These are phyloP conservation scores for Chara braunii DNA, from an alignment of 139 green algal species.

Conservation along the genomic window DNA sequence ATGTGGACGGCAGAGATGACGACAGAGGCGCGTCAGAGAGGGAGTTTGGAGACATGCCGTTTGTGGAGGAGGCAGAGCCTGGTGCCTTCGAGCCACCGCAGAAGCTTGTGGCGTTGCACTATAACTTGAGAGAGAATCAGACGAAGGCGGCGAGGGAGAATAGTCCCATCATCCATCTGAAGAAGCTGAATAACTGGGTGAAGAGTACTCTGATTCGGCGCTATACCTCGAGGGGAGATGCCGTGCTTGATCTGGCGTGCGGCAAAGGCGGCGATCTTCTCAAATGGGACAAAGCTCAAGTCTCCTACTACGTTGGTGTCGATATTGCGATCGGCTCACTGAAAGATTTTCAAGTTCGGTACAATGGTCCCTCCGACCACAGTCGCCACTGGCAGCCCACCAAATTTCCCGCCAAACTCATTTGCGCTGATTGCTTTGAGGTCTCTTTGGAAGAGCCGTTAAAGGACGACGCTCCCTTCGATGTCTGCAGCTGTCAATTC, in stretches of 20 bases:
- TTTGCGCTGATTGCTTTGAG: constrained; percentile 16
- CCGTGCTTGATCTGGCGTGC: constrained; percentile 43
- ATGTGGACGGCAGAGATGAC: too few relatives aligned
- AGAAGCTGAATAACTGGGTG: constrained; percentile 48
- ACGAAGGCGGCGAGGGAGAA: constrained; percentile 6
- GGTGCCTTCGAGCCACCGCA: background rate
- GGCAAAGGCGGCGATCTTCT: constrained; percentile 44
- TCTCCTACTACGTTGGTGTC: constrained; percentile 28
- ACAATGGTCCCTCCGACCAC: constrained; percentile 13
- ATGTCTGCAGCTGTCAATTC: constrained; percentile 43
- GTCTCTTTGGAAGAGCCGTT: constrained; percentile 20
- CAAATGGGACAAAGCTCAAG: constrained; percentile 28
- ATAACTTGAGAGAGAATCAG: constrained; percentile 34
- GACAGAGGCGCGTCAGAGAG: too few relatives aligned
- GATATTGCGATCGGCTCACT: constrained; percentile 38
- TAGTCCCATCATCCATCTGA: constrained; percentile 38
- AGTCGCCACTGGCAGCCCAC: background rate
- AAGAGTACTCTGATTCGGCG: constrained; percentile 38
- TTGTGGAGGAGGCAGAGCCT: too few relatives aligned
- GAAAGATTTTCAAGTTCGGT: constrained; percentile 14
- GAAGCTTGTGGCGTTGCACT: constrained; percentile 21
- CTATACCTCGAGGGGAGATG: constrained; percentile 12
- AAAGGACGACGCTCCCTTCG: constrained; percentile 19
- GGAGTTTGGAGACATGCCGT: too few relatives aligned
- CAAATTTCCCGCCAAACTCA: constrained; percentile 27